A percentile compares a stretch with the other conserved stretches of the same genome.
Conservation (phyloP, 768 basidiomycete species). For the Leucocoprinus sp. region DNA sequence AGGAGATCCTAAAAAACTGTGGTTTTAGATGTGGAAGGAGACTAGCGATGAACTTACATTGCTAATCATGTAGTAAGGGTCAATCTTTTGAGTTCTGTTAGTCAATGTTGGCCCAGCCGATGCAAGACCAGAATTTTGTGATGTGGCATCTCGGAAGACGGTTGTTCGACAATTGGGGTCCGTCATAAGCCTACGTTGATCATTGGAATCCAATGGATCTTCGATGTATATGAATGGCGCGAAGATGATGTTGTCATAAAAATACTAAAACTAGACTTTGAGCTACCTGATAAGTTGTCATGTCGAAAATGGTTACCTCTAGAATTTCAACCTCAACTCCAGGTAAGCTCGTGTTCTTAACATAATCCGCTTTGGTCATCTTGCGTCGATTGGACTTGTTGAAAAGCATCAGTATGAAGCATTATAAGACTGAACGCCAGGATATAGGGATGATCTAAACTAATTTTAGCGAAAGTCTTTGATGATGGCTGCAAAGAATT, state of each 20-base stretch:
- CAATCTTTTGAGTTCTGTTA: conserved; percentile 63
- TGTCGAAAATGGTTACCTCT: conserved; percentile 43
- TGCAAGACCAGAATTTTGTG: conserved; percentile 15
- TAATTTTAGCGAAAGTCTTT: conserved; percentile 1
- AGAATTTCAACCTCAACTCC: conserved; percentile 78
- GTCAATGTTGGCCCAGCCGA: conserved; percentile 24
- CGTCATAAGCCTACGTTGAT: conserved; percentile 37
- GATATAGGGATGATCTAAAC: conserved; percentile 85
- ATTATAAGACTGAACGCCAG: conserved; percentile 97
- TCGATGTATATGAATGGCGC: conserved; percentile 97
- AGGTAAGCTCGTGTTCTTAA: conserved; percentile 85
- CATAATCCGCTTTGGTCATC: conserved; percentile 93
- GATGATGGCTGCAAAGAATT: conserved; percentile 12
- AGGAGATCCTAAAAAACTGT: conserved; percentile 45
- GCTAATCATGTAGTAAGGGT: conserved; percentile 87
- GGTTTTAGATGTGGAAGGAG: conserved; percentile 2
- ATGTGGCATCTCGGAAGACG: conserved; percentile 16
- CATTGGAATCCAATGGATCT: conserved; percentile 69
- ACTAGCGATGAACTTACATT: conserved; percentile 40
- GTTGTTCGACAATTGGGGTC: conserved; percentile 37
- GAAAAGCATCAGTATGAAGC: conserved; percentile 97
- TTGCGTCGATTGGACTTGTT: conserved; percentile 97
- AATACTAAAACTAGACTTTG: conserved; percentile 48
- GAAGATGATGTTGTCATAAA: conserved; percentile 94
- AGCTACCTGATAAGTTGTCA: not conserved